A percentile compares a stretch with the other conserved stretches of the same genome.
These are phyloP conservation scores for Dioscorea dumetorum DNA, from an alignment of 106 monocot genomes.

Conservation along the genomic window DNA sequence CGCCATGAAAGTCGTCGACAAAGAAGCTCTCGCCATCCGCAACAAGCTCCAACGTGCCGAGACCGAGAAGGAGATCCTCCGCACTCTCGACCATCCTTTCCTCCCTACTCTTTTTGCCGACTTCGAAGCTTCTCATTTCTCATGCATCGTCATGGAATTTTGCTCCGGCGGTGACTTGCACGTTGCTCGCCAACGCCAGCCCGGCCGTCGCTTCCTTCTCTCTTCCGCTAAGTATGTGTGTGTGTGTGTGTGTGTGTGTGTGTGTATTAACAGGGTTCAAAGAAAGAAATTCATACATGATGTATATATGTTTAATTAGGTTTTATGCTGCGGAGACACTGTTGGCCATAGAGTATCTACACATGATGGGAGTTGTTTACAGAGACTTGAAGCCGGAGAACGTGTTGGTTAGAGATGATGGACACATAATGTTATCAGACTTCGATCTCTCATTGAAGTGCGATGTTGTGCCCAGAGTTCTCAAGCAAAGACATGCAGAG, in stretches of 20 bases:
- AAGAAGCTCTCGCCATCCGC: conserved; percentile 45
- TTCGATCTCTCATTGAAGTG: conserved; percentile 91
- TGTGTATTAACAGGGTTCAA: too few relatives aligned
- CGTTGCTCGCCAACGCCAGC: conserved; percentile 48
- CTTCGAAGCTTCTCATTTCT: conserved; percentile 57
- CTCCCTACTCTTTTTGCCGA: conserved; percentile 62
- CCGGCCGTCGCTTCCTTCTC: conserved; percentile 32
- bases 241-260: too few relatives aligned
- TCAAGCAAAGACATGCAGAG: conserved; percentile 11
- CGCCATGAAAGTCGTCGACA: conserved; percentile 69
- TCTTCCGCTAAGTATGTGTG: conserved; percentile 46
- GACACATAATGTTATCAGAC: conserved; percentile 98
- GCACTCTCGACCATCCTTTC: conserved; percentile 60
- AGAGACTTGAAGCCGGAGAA: conserved; percentile 93
- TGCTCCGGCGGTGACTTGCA: conserved; percentile 66
- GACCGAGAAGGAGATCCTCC: conserved; percentile 67
- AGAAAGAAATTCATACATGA: too few relatives aligned
- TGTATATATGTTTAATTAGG: too few relatives aligned
- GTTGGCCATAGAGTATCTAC: conserved; percentile 83
- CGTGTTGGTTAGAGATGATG: conserved; percentile 81
- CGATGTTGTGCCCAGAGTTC: conserved; percentile 70
- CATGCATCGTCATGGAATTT: conserved; percentile 69
- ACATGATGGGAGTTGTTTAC: conserved; percentile 97
- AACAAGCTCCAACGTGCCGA: conserved; percentile 66
- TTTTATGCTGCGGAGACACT: conserved; percentile 82